Base-by-base conservation (phyloP, 2,329 filamentous ascomycete species). In the Epichloe baconii region DNA sequence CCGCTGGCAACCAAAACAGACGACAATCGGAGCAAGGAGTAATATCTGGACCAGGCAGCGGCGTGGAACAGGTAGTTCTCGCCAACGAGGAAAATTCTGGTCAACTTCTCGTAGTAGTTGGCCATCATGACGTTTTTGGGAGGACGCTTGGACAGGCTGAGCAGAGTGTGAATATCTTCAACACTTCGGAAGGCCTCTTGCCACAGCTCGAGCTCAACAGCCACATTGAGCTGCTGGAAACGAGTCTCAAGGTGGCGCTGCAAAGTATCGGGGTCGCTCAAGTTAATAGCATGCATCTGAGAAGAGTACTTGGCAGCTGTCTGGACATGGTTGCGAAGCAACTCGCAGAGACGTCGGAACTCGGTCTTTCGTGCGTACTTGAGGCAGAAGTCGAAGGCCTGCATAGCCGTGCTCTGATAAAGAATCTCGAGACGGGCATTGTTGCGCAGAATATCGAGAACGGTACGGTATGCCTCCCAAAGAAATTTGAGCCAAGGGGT, bases 41-140 rank as follows among this genome's bases (percentile, higher is more conserved):
- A 97, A 76, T 96, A 97, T 62, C 91, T 81, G 61, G 89, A 94
- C 88, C 89, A 98, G 55, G 93, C 89, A 50, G 93, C 93, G 59
- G 93, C 93, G 66, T 98, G 93, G 83, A 98, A 98, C 44, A 98
- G 83, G 68, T 97, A 97, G 77, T 98, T 98, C 74, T 97, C 93
- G 69, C 91, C 95, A 59, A 97, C 93, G 56, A 98, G 81, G 79
- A 98, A 98, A 68, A 98, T 98, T 57, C 90, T 83, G 41, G 93
- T 96, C 53, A 98, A 83, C 75, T 97, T 97, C 78, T 98, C 93
- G 71, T 97, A 98, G 79, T 98, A 98, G 76, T 97, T 98, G 72
- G 93, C 93, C 93, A 98, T 98, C 93, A 98, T 97, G 66, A 96
- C 78, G 68, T 96, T 96, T 84, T 97, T 97, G 50, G 93, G 85